Conservation (phyloP, 768 basidiomycete genomes). For the Auriscalpium microsporum region DNA sequence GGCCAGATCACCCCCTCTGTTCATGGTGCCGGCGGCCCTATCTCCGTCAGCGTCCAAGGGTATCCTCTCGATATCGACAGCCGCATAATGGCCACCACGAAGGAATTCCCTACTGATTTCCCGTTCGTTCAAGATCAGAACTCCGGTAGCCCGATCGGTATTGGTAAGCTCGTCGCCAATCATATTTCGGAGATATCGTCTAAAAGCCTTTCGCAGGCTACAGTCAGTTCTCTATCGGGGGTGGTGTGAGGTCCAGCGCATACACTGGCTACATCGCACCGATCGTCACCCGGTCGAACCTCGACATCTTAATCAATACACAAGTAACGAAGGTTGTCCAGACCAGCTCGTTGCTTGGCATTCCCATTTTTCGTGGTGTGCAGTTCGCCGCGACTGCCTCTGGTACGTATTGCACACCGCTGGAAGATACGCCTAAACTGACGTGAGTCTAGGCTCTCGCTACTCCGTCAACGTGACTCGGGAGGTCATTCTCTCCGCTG, state of each 20-base stretch:
- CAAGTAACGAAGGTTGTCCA: neutral
- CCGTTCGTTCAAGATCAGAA: constrained; percentile 4
- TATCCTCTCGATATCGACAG: neutral
- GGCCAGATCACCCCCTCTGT: neutral
- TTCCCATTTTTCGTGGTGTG: constrained; percentile 1
- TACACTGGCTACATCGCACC: constrained; percentile 5
- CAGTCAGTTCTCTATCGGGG: constrained; percentile 10
- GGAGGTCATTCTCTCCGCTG: constrained; percentile 16
- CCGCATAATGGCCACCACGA: neutral
- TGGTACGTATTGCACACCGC: neutral
- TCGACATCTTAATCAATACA: neutral
- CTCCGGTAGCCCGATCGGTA: neutral
- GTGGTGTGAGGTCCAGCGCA: constrained; percentile 10
- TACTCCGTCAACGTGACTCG: neutral
- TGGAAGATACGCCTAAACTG: neutral
- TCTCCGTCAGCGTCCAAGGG: neutral
- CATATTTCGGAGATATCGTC: neutral
- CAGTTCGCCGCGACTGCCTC: neutral
- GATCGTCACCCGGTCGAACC: neutral
- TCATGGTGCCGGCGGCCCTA: neutral
- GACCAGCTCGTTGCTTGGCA: neutral
- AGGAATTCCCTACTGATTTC: neutral
- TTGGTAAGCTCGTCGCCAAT: neutral
- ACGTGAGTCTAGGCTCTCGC: neutral
- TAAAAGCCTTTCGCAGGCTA: constrained; percentile 8